Percentiles rank a stretch among this genome's conserved stretches.
Conservation (phyloP, 441 rosid genomes). For the Erodium texanum region DNA sequence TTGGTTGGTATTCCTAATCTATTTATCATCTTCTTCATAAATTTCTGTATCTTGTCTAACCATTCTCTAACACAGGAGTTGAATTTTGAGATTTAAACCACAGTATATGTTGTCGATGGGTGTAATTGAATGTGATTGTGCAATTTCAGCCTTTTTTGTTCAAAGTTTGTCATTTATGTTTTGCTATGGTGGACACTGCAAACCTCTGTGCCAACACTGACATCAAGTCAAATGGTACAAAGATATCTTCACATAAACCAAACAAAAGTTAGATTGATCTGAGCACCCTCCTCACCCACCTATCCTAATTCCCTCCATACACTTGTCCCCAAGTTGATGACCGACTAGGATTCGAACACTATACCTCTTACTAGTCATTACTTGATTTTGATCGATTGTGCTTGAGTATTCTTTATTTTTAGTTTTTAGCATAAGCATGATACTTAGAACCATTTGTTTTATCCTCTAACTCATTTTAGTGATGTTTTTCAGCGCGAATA, state of each 20-base stretch:
- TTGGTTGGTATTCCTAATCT: not conserved
- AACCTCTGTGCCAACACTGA: not conserved
- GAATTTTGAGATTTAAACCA: not conserved
- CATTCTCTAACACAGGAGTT: constrained; percentile 2
- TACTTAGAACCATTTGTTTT: no score
- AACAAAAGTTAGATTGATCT: no score
- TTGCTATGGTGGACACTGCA: not conserved
- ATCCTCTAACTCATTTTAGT: not conserved
- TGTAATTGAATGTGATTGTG: not conserved
- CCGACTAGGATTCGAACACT: no score
- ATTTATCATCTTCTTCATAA: not conserved
- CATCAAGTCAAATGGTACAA: not conserved
- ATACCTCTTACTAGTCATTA: no score
- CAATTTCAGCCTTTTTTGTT: not conserved
- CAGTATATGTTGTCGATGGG: not conserved
- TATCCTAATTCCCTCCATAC: no score
- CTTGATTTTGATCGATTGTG: not conserved
- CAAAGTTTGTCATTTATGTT: not conserved
- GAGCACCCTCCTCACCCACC: no score
- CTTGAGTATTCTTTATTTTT: not conserved
- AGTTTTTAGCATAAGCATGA: not conserved
- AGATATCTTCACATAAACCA: not conserved
- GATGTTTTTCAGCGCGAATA: not conserved
- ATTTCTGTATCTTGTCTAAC: not conserved
- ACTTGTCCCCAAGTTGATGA: no score